Percentiles rank a stretch among this genome's conserved stretches.
Evolutionary conservation across 208 protist genomes (phyloP).

Genomic region (Naegleria lovaniensis): DNA sequence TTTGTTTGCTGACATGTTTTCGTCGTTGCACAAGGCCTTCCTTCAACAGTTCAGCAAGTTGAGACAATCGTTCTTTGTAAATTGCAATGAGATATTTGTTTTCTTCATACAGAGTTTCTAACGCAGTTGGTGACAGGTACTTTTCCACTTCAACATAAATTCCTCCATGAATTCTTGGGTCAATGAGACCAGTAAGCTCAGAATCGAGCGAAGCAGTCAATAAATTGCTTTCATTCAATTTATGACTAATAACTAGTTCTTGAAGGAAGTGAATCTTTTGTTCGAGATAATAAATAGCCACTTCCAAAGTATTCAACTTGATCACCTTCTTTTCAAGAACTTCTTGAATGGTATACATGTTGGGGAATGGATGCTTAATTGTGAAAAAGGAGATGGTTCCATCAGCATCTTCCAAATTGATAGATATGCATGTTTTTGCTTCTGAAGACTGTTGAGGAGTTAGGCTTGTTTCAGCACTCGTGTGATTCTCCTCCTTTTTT

Average conservation of each 20-base stretch:
- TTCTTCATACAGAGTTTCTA: neutral
- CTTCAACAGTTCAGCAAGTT: neutral
- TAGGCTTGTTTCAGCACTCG: neutral
- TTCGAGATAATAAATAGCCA: slow-evolving; percentile 20
- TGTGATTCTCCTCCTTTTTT: neutral
- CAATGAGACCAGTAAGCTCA: neutral
- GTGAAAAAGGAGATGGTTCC: neutral
- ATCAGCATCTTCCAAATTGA: neutral
- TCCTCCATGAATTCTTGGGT: neutral
- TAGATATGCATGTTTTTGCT: neutral
- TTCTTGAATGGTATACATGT: neutral
- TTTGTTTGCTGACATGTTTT: neutral
- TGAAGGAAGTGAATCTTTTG: slow-evolving; percentile 25
- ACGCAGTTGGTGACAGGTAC: neutral
- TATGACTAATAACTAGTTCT: slow-evolving; percentile 4
- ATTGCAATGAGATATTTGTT: neutral
- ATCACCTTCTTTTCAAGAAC: neutral
- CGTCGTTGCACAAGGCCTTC: neutral
- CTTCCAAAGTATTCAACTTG: slow-evolving; percentile 25
- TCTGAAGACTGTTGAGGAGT: neutral
- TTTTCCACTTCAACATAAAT: neutral
- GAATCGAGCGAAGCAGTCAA: neutral
- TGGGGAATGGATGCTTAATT: neutral
- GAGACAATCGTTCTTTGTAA: neutral
- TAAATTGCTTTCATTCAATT: neutral